phyloP scores from a whole-genome alignment of 108 stramenopile species.

The Schizochytrium sp. region DNA sequence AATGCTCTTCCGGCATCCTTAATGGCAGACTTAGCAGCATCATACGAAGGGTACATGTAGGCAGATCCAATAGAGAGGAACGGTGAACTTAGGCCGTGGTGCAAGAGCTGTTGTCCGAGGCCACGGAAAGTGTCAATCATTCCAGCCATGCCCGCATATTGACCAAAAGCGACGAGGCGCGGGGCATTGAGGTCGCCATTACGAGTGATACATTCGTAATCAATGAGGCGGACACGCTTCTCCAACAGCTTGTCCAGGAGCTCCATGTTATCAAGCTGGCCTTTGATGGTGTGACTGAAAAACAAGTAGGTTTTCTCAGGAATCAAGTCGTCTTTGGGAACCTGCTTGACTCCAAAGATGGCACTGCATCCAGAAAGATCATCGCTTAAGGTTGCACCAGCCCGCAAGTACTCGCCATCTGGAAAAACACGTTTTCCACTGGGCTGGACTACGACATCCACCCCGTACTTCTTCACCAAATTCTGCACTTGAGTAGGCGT shows the following conservation, averaged over 20 bases:
- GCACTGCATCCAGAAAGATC: slow-evolving; percentile 78
- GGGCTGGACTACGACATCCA: slow-evolving; percentile 81
- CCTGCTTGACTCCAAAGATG: slow-evolving; percentile 87
- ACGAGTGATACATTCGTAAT: slow-evolving; percentile 84
- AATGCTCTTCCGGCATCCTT: slow-evolving; percentile 69
- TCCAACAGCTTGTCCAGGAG: slow-evolving; percentile 79
- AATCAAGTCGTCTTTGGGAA: slow-evolving; percentile 71
- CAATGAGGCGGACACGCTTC: slow-evolving; percentile 82
- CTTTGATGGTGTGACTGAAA: slow-evolving; percentile 81
- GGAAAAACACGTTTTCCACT: slow-evolving; percentile 80
- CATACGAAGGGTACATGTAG: slow-evolving; percentile 81
- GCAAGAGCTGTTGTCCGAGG: slow-evolving; percentile 82
- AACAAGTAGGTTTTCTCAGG: slow-evolving; percentile 82
- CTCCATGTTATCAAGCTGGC: slow-evolving; percentile 79
- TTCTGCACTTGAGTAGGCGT: slow-evolving; percentile 64
- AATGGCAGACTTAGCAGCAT: slow-evolving; percentile 75
- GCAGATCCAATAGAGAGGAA: slow-evolving; percentile 81
- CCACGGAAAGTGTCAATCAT: slow-evolving; percentile 84
- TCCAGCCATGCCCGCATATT: slow-evolving; percentile 87
- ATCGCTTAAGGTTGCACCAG: slow-evolving; percentile 81
- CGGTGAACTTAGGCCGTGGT: slow-evolving; percentile 79
- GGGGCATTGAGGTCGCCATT: slow-evolving; percentile 66
- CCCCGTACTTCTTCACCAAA: slow-evolving; percentile 40
- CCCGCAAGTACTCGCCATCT: slow-evolving; percentile 77
- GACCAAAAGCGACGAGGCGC: slow-evolving; percentile 89